A percentile compares a stretch with the other conserved stretches of the same genome.
These are phyloP conservation scores for Harringtonia aguacate DNA, from an alignment of 2,329 filamentous ascomycete genomes.

Conservation along the genomic window DNA sequence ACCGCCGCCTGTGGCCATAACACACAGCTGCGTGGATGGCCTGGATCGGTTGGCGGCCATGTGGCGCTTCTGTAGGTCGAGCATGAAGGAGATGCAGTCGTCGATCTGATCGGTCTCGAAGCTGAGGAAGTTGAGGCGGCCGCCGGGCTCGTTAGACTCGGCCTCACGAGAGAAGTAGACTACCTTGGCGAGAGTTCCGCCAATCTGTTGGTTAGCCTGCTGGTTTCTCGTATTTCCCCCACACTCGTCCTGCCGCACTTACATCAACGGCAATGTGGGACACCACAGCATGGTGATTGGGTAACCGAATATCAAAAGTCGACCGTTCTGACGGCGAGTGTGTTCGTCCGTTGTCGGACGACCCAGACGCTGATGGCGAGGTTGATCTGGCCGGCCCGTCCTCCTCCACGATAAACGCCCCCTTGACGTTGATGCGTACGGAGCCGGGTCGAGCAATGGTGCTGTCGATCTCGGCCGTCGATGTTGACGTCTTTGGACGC, in stretches of 20 bases:
- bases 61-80: constrained; percentile 73
- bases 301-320: constrained; percentile 88
- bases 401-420: constrained; percentile 91
- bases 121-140: constrained; percentile 85
- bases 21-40: constrained; percentile 58
- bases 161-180: constrained; percentile 94
- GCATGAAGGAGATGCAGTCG: constrained; percentile 86
- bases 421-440: constrained; percentile 92
- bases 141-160: constrained; percentile 67
- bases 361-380: constrained; percentile 11
- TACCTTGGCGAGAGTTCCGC: constrained; percentile 88
- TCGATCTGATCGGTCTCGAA: constrained; percentile 96
- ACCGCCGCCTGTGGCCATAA: constrained; percentile 93
- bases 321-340: constrained; percentile 35
- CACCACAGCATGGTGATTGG: constrained; percentile 88
- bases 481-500: constrained; percentile 30
- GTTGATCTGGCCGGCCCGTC: constrained; percentile 37
- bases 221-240: neutral
- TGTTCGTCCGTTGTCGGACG: constrained; percentile 4
- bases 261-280: constrained; percentile 97
- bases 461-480: constrained; percentile 47
- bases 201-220: constrained; percentile 52
- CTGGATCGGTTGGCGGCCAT: constrained; percentile 61
- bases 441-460: constrained; percentile 54
- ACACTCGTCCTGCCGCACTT: constrained; percentile 25